phyloP scores from a whole-genome alignment of 2,329 filamentous ascomycete species.

The Penicillium sumatraense region DNA sequence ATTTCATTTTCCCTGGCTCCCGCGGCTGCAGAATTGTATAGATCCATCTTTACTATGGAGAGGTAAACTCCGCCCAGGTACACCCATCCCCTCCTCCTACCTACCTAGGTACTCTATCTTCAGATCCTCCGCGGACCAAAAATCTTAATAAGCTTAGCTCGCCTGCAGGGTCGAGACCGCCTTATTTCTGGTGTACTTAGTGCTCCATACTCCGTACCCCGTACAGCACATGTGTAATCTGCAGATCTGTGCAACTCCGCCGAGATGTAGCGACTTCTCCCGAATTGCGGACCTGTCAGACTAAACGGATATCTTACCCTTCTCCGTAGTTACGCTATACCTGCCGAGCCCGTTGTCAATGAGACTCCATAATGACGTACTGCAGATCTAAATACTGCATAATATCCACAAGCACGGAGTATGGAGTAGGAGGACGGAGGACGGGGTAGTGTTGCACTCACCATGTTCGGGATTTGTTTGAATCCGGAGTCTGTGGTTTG shows the following conservation, averaged over 20 bases:
- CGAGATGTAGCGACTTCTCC: background rate
- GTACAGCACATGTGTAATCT: background rate
- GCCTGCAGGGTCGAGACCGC: background rate
- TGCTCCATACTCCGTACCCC: too few species aligned
- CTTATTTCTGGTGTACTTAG: background rate
- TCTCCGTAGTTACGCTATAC: background rate
- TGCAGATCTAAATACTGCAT: too few species aligned
- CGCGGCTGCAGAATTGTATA: conserved; percentile 2
- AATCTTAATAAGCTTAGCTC: background rate
- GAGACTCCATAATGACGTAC: background rate
- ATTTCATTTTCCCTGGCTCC: background rate
- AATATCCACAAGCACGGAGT: too few species aligned
- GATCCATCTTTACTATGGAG: too few species aligned
- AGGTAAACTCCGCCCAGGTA: background rate
- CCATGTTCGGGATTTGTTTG: too few species aligned
- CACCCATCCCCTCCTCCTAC: too few species aligned
- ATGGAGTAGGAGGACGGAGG: too few species aligned
- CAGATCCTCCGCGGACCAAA: background rate
- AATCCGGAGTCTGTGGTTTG: too few species aligned
- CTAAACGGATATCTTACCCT: background rate
- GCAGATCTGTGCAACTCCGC: background rate
- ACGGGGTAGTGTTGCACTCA: too few species aligned
- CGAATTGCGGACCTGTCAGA: background rate
- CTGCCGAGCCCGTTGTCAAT: background rate
- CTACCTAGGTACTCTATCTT: too few species aligned